Conservation (phyloP, 2,329 filamentous ascomycete species). For the Thermomyces lanuginosus region DNA sequence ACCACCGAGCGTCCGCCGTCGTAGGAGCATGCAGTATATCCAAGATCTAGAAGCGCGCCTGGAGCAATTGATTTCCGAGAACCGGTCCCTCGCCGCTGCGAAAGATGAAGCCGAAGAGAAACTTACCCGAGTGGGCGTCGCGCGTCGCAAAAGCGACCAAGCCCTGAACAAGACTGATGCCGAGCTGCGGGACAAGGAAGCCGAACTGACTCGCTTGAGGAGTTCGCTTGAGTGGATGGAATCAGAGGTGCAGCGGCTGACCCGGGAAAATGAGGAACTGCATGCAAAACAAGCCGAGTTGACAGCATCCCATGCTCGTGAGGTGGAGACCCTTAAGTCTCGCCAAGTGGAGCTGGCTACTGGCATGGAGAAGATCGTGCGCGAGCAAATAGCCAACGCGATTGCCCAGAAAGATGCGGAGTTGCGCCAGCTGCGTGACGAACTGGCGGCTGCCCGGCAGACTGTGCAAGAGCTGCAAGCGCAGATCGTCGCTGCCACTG, state of each 20-base stretch:
- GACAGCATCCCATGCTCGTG: constrained; percentile 53
- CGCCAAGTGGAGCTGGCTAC: constrained; percentile 47
- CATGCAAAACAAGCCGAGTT: constrained; percentile 62
- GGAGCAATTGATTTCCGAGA: constrained; percentile 73
- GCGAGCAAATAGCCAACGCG: constrained; percentile 44
- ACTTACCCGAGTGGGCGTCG: constrained; percentile 38
- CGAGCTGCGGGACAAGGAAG: constrained; percentile 64
- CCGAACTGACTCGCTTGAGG: constrained; percentile 69
- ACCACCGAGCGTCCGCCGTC: constrained; percentile 87
- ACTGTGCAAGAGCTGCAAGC: constrained; percentile 44
- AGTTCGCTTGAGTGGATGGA: constrained; percentile 65
- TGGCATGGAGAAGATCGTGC: constrained; percentile 46
- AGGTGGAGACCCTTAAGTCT: constrained; percentile 51
- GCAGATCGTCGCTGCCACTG: constrained; percentile 41
- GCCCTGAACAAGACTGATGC: constrained; percentile 48
- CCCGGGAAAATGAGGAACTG: constrained; percentile 67
- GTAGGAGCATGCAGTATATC: constrained; percentile 92
- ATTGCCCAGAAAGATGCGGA: constrained; percentile 73
- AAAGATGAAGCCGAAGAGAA: constrained; percentile 52
- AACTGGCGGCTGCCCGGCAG: constrained; percentile 56
- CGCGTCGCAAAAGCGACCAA: constrained; percentile 39
- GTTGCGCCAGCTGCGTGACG: constrained; percentile 57
- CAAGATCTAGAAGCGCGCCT: constrained; percentile 70
- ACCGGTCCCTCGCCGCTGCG: constrained; percentile 59
- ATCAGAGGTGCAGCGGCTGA: constrained; percentile 63